Base-by-base conservation (phyloP, 805 yeast genomes). In the Candida orba region DNA sequence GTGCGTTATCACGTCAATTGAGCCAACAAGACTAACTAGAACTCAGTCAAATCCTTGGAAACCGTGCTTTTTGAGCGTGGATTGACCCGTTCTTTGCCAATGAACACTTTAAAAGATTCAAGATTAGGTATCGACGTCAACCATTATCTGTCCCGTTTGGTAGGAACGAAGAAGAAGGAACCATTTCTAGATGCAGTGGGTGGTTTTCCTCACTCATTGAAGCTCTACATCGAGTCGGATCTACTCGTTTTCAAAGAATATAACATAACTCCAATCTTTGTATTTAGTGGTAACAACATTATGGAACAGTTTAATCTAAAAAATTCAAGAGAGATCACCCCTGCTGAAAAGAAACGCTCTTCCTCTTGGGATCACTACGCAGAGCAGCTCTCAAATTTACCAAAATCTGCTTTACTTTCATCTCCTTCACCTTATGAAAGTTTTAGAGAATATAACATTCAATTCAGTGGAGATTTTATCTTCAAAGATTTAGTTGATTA, bases 91-190 rank as follows among this genome's bases (percentile, higher is more conserved):
- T 69, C 79, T 17, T 65, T 75, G 49, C 80, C 91, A 13, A 68
- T 87, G 52, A 84, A 82, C 32, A 65, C 78, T 4, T 67, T 88
- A 45, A 75, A 70, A 44, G 79, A 80, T 54, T 75, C 90, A 24
- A 75, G 81, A 14, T 66, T 88, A 41, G 96, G 95, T 44, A 84
- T 88, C 37, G 96, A 89, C 59, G 93, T 81, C 13, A 84, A 78
- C 51, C 89, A 87, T 58, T 89, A 87, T 56, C 62, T 87, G 33
- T 68, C 84, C 23, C 65, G 86, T 42, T 68, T 84, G 36, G 63
- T 84, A 20, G 22, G 22, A 47, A 56, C 81, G 6, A 68, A 68
- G 51, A 79, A 79, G 50, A 79, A 78, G 44, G 95, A 86, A 52
- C 82, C 81, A 39, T 76, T 75, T 47, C 61, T 79, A 34, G 83